Evolutionary conservation across 1,284 basidiomycete species (phyloP).

Genomic region (Leucoagaricus sp.): DNA sequence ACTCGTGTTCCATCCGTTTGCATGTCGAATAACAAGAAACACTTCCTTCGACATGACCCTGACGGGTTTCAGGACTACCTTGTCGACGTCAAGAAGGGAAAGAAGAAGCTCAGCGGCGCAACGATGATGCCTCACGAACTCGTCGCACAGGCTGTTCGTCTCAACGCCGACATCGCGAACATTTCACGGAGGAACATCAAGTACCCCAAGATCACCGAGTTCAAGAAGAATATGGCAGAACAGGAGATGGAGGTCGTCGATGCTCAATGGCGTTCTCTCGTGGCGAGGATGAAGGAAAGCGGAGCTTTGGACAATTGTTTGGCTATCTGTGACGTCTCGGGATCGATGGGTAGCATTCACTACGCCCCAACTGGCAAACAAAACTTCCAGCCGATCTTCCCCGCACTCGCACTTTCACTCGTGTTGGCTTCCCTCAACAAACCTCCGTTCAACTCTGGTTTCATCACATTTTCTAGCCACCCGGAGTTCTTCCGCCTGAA

Average conservation of each 20-base stretch:
- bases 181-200: neutral
- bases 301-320: slow-evolving; percentile 61
- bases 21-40: slow-evolving; percentile 56
- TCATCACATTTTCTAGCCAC: slow-evolving; percentile 64
- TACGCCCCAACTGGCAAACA: slow-evolving; percentile 13
- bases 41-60: slow-evolving; percentile 59
- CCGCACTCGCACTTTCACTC: slow-evolving; percentile 66
- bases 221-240: slow-evolving; percentile 30
- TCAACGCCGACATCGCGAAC: slow-evolving; percentile 6
- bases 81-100: slow-evolving; percentile 52
- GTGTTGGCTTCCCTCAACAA: slow-evolving; percentile 60
- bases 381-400: slow-evolving; percentile 48
- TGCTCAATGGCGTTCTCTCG: slow-evolving; percentile 65
- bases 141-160: slow-evolving; percentile 37
- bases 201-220: slow-evolving; percentile 25
- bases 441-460: slow-evolving; percentile 62
- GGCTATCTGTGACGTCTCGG: slow-evolving; percentile 76
- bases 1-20: slow-evolving; percentile 57
- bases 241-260: slow-evolving; percentile 48
- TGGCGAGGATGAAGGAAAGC: slow-evolving; percentile 51
- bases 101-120: slow-evolving; percentile 58
- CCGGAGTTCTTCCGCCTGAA: slow-evolving; percentile 56
- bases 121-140: slow-evolving; percentile 63
- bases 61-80: slow-evolving; percentile 61
- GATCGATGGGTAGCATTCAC: slow-evolving; percentile 60